Evolutionary conservation across 805 yeast genomes (phyloP).

Genomic region (Candida rishiriensis): DNA sequence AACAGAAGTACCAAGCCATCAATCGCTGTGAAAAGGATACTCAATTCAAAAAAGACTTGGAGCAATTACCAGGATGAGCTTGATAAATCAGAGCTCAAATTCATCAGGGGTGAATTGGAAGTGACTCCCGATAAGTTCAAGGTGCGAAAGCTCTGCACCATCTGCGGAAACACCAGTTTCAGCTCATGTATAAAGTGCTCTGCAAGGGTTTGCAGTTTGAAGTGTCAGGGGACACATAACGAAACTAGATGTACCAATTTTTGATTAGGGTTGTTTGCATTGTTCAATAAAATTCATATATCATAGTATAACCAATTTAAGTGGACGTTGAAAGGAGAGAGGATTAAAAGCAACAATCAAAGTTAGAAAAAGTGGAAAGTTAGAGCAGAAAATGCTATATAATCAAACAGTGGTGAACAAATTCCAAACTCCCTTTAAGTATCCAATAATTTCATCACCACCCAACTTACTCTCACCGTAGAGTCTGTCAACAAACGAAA

Average conservation of each 20-base stretch:
- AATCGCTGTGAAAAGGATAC: conserved; percentile 33
- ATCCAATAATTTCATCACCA: conserved; percentile 76
- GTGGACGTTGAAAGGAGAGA: no score
- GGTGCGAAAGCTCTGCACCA: conserved; percentile 39
- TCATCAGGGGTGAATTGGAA: conserved; percentile 26
- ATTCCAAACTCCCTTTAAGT: conserved; percentile 71
- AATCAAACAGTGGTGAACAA: conserved; percentile 55
- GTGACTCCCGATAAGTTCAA: conserved; percentile 30
- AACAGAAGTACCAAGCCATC: conserved; percentile 23
- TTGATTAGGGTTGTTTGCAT: conserved; percentile 10
- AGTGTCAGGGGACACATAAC: conserved; percentile 36
- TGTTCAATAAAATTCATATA: no score
- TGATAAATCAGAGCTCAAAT: conserved; percentile 31
- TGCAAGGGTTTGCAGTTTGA: conserved; percentile 38
- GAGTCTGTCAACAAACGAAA: conserved; percentile 71
- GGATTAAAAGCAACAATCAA: no score
- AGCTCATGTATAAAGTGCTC: conserved; percentile 38
- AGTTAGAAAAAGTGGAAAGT: no score
- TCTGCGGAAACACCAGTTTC: conserved; percentile 41
- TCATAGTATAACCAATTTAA: no score
- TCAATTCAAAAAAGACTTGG: conserved; percentile 38
- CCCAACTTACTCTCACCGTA: conserved; percentile 79
- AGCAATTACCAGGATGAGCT: conserved; percentile 39
- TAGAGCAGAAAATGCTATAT: no score
- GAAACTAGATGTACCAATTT: conserved; percentile 39